Base-by-base conservation (phyloP, 345 rosid genomes). In the Salix purpurea region DNA sequence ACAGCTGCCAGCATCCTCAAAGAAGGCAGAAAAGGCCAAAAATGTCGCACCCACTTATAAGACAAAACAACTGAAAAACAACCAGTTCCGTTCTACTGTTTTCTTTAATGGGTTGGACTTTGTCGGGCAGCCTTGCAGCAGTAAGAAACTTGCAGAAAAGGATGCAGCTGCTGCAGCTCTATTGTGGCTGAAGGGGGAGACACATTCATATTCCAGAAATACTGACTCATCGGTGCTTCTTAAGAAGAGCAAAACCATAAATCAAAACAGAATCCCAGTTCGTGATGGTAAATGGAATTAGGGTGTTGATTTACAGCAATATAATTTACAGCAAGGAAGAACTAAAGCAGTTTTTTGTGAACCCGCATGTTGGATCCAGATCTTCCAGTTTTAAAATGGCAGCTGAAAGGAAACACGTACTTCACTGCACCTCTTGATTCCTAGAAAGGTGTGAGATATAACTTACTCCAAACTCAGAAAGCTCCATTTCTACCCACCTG, bases 121-220 rank as follows among this genome's bases (percentile, higher is more conserved):
- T 79, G 50, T 73, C n/a, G 98, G 99, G 72, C 77, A 81, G 73
- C 91, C 98, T 74, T 88, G 95, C 80, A 77, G 88, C 86, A 90
- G 77, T 79, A 93, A 96, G 88, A 96, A 91, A 86, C 85, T 58
- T 24, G 98, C 99, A 2, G 99, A 96, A 80, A 92, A 90, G 80
- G 96, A 92, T 74, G 99, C 97, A 40, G 99, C 99, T 70, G 86
- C 88, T 32, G 90, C 91, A 83, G 99, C 98, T 74, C 81, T 96
- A 74, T 76, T 89, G 72, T 92, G 91, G 92, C 79, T 92, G 85
- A 89, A 78, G 80, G 96, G 96, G 0, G 91, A 87, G 73, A 74
- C 80, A 16, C 72, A 74, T 69, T 87, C 91, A 14, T 84, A 88
- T 74, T 65, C 86, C 30, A 65, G 81, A 75, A 85, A 82, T 77